A percentile compares a stretch with the other conserved stretches of the same genome.
Evolutionary conservation across 768 basidiomycete species (phyloP).

Genomic region (Chalciporus chontae): DNA sequence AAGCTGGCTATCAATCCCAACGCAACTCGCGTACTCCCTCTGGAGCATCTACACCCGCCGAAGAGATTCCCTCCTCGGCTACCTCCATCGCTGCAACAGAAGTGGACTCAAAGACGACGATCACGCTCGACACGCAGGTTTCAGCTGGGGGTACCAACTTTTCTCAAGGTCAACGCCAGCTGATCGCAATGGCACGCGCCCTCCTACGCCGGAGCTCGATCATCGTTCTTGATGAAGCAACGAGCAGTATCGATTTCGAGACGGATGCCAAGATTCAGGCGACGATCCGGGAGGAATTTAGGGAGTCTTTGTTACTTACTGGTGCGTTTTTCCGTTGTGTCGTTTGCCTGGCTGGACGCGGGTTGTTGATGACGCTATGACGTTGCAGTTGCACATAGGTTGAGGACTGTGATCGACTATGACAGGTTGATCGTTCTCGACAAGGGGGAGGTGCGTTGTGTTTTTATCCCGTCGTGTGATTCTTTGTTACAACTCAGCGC

Average conservation of each 20-base stretch:
- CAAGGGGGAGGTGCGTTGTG: slow-evolving; percentile 25
- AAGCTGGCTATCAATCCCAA: slow-evolving; percentile 46
- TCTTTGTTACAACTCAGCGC: too few relatives aligned
- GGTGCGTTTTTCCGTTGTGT: slow-evolving; percentile 38
- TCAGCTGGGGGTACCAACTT: slow-evolving; percentile 88
- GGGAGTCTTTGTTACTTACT: slow-evolving; percentile 66
- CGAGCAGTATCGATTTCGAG: slow-evolving; percentile 81
- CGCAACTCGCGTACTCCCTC: slow-evolving; percentile 49
- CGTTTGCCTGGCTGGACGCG: neutral
- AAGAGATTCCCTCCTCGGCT: slow-evolving; percentile 38
- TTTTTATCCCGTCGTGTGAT: too few relatives aligned
- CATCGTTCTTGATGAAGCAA: slow-evolving; percentile 80
- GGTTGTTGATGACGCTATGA: neutral
- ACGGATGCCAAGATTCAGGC: slow-evolving; percentile 90
- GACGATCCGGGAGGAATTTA: slow-evolving; percentile 85
- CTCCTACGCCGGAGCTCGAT: slow-evolving; percentile 67
- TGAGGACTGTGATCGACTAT: slow-evolving; percentile 79
- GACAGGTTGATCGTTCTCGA: slow-evolving; percentile 79
- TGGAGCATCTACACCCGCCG: slow-evolving; percentile 40
- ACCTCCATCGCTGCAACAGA: slow-evolving; percentile 47
- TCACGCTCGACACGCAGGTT: slow-evolving; percentile 75
- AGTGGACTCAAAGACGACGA: slow-evolving; percentile 48
- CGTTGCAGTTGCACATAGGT: slow-evolving; percentile 56
- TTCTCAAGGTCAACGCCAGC: slow-evolving; percentile 87
- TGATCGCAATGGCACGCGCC: slow-evolving; percentile 84